Evolutionary conservation across 805 yeast species (phyloP).

Genomic region (Ogataea ramenticola): DNA sequence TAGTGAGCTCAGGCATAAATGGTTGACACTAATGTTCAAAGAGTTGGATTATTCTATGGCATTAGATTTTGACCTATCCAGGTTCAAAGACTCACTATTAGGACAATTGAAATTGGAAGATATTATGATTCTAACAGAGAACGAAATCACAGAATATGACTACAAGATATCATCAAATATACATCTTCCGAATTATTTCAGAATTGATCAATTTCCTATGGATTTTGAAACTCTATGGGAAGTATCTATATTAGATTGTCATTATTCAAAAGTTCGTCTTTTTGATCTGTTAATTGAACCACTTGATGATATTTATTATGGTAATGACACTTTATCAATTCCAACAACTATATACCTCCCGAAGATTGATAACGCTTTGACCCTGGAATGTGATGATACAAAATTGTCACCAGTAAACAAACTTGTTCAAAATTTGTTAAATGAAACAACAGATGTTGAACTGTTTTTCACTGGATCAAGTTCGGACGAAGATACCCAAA

Average conservation of each 20-base stretch:
- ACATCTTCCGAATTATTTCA: not conserved
- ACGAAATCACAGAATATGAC: not conserved
- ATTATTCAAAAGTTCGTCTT: not conserved
- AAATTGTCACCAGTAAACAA: not conserved
- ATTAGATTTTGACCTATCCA: no score
- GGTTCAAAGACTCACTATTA: no score
- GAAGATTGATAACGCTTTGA: not conserved
- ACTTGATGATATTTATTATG: not conserved
- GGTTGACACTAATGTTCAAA: no score
- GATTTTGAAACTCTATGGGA: conserved; percentile 1
- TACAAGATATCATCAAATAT: not conserved
- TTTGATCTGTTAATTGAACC: not conserved
- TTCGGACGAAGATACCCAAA: not conserved
- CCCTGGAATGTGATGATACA: not conserved
- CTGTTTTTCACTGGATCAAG: conserved; percentile 5
- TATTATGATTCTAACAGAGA: no score
- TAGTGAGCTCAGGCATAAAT: no score
- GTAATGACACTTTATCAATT: not conserved
- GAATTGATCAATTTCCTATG: not conserved
- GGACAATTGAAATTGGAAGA: no score
- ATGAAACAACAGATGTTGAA: not conserved
- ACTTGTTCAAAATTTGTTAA: not conserved
- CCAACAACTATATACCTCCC: not conserved
- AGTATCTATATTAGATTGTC: conserved; percentile 6
- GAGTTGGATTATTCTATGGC: no score